Evolutionary conservation across 306 rosid genomes (phyloP).

Genomic region (Cucumis hystrix): DNA sequence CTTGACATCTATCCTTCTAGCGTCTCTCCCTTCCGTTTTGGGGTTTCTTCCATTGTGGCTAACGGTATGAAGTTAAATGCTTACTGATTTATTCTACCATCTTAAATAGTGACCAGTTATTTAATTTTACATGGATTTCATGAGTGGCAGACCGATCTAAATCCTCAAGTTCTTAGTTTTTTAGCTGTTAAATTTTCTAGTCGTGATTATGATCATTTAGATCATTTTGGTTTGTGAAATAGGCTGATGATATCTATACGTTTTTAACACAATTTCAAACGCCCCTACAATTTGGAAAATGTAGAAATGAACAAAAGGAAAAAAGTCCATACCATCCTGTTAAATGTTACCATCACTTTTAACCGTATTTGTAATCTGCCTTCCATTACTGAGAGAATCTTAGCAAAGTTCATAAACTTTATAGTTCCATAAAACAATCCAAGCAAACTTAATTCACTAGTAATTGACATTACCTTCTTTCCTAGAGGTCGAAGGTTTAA

Average conservation of each 20-base stretch:
- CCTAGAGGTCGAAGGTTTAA: too few species aligned
- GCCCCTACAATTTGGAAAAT: background rate
- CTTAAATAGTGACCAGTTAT: background rate
- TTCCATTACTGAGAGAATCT: background rate
- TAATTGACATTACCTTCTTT: too few species aligned
- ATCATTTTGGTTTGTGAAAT: background rate
- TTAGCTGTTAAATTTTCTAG: background rate
- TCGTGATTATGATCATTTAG: background rate
- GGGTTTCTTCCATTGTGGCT: slow-evolving; percentile 92
- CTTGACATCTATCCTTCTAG: slow-evolving; percentile 57
- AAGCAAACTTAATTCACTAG: too few species aligned
- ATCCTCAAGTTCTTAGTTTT: background rate
- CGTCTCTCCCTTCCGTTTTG: slow-evolving; percentile 88
- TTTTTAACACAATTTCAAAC: background rate
- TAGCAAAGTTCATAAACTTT: background rate
- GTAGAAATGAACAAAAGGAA: background rate
- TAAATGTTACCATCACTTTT: background rate
- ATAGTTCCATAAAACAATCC: too few species aligned
- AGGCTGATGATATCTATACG: background rate
- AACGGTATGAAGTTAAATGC: slow-evolving; percentile 48
- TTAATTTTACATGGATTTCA: background rate
- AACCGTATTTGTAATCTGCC: background rate
- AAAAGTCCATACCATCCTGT: background rate
- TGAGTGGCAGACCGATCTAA: background rate
- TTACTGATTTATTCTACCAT: background rate